Percentiles rank a stretch among this genome's conserved stretches.
Conservation (phyloP, 768 basidiomycete species). For the Suillus variegatus region DNA sequence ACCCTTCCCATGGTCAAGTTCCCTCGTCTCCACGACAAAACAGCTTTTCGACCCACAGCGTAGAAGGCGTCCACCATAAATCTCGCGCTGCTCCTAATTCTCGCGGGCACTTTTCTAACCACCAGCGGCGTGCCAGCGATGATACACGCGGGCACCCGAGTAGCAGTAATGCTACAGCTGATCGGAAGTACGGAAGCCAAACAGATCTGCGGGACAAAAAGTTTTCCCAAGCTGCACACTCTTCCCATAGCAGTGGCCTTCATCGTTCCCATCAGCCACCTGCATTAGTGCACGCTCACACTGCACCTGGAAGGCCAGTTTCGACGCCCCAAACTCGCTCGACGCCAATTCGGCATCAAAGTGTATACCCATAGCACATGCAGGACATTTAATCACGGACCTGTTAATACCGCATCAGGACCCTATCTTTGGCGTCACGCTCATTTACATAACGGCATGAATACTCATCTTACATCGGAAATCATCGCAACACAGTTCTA, state of each 20-base stretch:
- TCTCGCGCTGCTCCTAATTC: slow-evolving; percentile 22
- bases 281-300: slow-evolving; percentile 12
- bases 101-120: slow-evolving; percentile 12
- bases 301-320: slow-evolving; percentile 18
- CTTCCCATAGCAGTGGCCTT: slow-evolving; percentile 8
- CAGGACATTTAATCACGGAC: not conserved
- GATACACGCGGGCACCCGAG: slow-evolving; percentile 21
- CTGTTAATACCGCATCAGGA: slow-evolving; percentile 13
- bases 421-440: slow-evolving; percentile 10
- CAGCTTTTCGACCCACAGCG: slow-evolving; percentile 25
- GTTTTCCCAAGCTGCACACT: slow-evolving; percentile 13
- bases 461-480: slow-evolving; percentile 26
- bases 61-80: slow-evolving; percentile 20
- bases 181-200: slow-evolving; percentile 19
- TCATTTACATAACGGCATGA: slow-evolving; percentile 24
- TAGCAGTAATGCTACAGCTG: slow-evolving; percentile 13
- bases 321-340: slow-evolving; percentile 19
- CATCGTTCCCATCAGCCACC: slow-evolving; percentile 28
- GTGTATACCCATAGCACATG: slow-evolving; percentile 21
- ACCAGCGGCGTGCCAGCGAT: slow-evolving; percentile 34
- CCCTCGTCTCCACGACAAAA: slow-evolving; percentile 26
- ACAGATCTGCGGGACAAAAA: slow-evolving; percentile 17
- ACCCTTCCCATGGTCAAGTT: slow-evolving; percentile 33
- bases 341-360: slow-evolving; percentile 19
- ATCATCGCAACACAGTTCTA: slow-evolving; percentile 11